Conservation (phyloP, 305 asterid genomes). For the Lippia alba region DNA sequence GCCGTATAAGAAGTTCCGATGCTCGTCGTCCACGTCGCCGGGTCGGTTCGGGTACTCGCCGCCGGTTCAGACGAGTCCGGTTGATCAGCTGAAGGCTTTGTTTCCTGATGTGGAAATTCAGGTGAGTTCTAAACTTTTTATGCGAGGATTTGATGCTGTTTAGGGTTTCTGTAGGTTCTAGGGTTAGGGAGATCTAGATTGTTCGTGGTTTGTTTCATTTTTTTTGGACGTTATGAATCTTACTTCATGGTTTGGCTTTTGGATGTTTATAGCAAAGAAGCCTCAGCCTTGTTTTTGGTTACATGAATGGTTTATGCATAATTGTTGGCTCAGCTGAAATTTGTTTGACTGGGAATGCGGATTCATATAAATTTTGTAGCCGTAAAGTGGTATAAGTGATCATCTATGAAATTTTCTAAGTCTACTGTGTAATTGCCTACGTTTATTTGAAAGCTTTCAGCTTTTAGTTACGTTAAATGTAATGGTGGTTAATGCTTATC, state of each 20-base stretch:
- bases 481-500: slow-evolving; percentile 17
- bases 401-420: neutral
- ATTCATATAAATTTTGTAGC: neutral
- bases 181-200: slow-evolving; percentile 23
- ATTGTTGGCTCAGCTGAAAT: neutral
- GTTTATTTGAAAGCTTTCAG: neutral
- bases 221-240: slow-evolving; percentile 11
- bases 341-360: slow-evolving; percentile 16
- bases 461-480: neutral
- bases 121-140: slow-evolving; percentile 40
- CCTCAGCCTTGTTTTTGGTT: neutral
- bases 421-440: neutral
- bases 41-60: slow-evolving; percentile 52
- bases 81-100: slow-evolving; percentile 63
- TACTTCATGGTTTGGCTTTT: neutral
- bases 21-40: slow-evolving; percentile 58
- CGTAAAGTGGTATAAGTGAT: neutral
- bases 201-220: neutral
- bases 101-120: slow-evolving; percentile 69
- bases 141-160: neutral
- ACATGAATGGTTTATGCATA: neutral
- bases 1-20: slow-evolving; percentile 62
- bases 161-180: slow-evolving; percentile 2
- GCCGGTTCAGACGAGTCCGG: slow-evolving; percentile 38
- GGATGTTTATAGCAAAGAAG: neutral